phyloP scores from a whole-genome alignment of 176 grass and related monocot genomes.

The Triticum turgidum region DNA sequence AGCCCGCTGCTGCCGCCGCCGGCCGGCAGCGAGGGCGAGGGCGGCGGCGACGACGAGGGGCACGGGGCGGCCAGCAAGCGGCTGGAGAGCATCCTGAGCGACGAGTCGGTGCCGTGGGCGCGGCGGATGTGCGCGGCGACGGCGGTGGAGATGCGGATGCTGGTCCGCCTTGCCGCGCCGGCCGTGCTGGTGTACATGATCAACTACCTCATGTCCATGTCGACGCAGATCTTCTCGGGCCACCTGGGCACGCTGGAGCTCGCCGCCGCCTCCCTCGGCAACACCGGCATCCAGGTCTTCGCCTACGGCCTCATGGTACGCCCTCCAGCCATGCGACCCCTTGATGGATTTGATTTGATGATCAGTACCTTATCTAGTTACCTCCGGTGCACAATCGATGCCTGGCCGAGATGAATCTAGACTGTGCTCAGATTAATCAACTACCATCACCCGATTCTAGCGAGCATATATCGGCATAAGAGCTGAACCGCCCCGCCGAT shows the following conservation, averaged over 20 bases:
- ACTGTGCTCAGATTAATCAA: no score
- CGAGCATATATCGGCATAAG: no score
- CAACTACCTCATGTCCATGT: slow-evolving; percentile 80
- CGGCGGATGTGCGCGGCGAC: slow-evolving; percentile 30
- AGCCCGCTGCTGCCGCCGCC: neutral
- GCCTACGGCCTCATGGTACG: slow-evolving; percentile 30
- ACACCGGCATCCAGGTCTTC: slow-evolving; percentile 32
- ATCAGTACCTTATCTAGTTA: no score
- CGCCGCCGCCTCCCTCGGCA: slow-evolving; percentile 56
- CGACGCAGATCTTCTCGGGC: slow-evolving; percentile 73
- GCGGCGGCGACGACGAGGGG: neutral
- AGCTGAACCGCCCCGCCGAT: no score
- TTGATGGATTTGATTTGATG: no score
- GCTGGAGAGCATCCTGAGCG: slow-evolving; percentile 61
- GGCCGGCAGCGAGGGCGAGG: neutral
- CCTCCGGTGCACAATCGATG: no score
- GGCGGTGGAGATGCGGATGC: slow-evolving; percentile 42
- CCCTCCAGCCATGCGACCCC: no score
- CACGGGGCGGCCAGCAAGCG: neutral
- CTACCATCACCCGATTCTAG: no score
- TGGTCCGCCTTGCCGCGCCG: slow-evolving; percentile 44
- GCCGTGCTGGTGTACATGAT: slow-evolving; percentile 76
- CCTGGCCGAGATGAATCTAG: no score
- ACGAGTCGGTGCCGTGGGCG: slow-evolving; percentile 35
- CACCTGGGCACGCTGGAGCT: slow-evolving; percentile 80